phyloP scores from a whole-genome alignment of 1,139 yeast genomes.

The Debaryomyces robertsiae region DNA sequence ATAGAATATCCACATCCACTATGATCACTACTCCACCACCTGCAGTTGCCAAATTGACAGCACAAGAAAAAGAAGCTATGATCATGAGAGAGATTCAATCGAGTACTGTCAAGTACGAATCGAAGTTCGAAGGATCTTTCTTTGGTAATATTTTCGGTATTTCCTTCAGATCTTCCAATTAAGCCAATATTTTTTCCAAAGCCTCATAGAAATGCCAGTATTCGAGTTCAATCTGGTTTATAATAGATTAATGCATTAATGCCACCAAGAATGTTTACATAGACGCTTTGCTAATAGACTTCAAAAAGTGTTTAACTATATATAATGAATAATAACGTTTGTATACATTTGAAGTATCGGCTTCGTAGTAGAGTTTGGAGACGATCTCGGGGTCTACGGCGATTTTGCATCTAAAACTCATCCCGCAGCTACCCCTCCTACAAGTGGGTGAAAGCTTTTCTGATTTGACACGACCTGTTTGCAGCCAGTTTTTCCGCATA shows the following conservation, averaged over 20 bases:
- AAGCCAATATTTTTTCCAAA: conserved; percentile 6
- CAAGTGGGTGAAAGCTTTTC: background rate
- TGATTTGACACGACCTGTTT: background rate
- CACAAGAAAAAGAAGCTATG: conserved; percentile 51
- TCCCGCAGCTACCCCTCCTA: background rate
- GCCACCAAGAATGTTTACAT: conserved; percentile 5
- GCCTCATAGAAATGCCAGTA: no score
- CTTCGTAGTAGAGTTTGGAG: background rate
- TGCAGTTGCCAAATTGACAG: conserved; percentile 29
- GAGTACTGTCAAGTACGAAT: conserved; percentile 35
- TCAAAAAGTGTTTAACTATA: background rate
- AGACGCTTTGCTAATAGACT: conserved; percentile 1
- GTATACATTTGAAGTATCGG: background rate
- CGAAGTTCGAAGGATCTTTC: conserved; percentile 47
- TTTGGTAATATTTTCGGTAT: conserved; percentile 49
- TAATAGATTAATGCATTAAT: conserved; percentile 1
- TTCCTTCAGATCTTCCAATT: conserved; percentile 20
- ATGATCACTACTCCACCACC: conserved; percentile 18
- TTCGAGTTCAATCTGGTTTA: background rate
- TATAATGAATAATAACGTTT: conserved; percentile 3
- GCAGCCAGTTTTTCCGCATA: conserved; percentile 7
- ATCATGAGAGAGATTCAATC: conserved; percentile 52
- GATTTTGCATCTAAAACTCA: conserved; percentile 4
- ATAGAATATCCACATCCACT: conserved; percentile 6
- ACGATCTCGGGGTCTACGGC: background rate